These are phyloP conservation scores for Microbotryomycetes sp. DNA, from an alignment of 1,284 basidiomycete genomes.

Conservation along the genomic window DNA sequence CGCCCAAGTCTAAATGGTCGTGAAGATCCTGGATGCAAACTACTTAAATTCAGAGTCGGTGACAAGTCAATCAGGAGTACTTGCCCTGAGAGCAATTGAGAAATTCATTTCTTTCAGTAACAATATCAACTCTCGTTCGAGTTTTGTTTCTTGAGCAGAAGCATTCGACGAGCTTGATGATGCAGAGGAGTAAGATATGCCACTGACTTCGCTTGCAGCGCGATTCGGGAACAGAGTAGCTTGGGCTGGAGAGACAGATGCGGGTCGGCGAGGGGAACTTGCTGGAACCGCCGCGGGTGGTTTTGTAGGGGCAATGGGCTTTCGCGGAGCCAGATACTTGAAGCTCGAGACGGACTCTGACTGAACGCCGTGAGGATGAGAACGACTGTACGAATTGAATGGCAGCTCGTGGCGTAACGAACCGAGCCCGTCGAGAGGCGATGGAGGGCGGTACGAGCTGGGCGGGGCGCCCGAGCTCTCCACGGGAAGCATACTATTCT, in stretches of 20 bases:
- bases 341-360: neutral
- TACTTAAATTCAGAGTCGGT: too few relatives aligned
- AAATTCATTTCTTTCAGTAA: constrained; percentile 21
- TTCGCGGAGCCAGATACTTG: neutral
- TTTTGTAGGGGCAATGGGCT: neutral
- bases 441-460: neutral
- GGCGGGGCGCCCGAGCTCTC: neutral
- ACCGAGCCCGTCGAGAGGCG: neutral
- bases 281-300: neutral
- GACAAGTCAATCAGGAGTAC: neutral
- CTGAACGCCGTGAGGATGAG: too few relatives aligned
- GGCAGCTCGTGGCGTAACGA: neutral
- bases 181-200: neutral
- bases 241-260: neutral
- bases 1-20: constrained; percentile 13
- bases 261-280: neutral
- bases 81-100: constrained; percentile 12
- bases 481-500: too few relatives aligned
- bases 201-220: neutral
- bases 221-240: too few relatives aligned
- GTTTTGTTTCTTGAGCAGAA: constrained; percentile 12
- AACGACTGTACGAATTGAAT: neutral
- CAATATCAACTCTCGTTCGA: neutral
- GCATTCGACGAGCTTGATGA: constrained; percentile 2
- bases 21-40: constrained; percentile 23